Percentiles rank a stretch among this genome's conserved stretches.
These are phyloP conservation scores for Coemansia sp. DNA, from an alignment of 192 early-diverging fungal genomes.

Conservation along the genomic window DNA sequence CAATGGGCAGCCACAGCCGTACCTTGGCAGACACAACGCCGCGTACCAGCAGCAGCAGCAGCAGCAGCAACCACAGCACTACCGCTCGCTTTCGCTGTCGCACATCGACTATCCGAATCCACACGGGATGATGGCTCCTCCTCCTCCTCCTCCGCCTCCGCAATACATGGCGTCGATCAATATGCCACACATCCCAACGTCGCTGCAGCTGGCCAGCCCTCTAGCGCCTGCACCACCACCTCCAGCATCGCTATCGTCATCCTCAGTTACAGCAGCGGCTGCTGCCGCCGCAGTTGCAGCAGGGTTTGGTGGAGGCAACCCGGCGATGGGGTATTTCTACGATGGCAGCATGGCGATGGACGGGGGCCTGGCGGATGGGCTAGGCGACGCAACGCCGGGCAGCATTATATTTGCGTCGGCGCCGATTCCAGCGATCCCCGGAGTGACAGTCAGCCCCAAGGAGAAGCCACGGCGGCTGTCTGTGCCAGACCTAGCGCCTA, in stretches of 20 bases:
- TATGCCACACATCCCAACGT: neutral
- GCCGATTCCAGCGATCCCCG: conserved; percentile 46
- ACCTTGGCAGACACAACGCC: neutral
- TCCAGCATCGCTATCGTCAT: neutral
- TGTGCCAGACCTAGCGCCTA: conserved; percentile 28
- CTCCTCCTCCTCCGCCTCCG: neutral
- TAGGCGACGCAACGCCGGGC: neutral
- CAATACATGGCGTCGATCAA: neutral
- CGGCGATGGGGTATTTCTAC: conserved; percentile 36
- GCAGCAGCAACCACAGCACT: conserved; percentile 1
- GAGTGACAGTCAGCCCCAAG: conserved; percentile 50
- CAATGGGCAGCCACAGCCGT: neutral
- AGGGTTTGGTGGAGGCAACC: conserved; percentile 1
- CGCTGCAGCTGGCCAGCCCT: conserved; percentile 27
- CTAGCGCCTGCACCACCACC: conserved; percentile 21
- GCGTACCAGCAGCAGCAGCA: neutral
- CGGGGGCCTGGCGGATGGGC: neutral
- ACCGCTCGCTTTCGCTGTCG: conserved; percentile 31
- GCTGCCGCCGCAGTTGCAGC: conserved; percentile 12
- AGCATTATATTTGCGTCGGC: conserved; percentile 18
- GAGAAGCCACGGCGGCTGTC: conserved; percentile 46
- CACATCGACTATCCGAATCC: conserved; percentile 16
- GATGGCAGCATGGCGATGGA: conserved; percentile 14
- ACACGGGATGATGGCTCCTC: neutral
- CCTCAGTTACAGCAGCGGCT: neutral